Base-by-base conservation (phyloP, 2,329 filamentous ascomycete species). In the Ascochyta pisi region DNA sequence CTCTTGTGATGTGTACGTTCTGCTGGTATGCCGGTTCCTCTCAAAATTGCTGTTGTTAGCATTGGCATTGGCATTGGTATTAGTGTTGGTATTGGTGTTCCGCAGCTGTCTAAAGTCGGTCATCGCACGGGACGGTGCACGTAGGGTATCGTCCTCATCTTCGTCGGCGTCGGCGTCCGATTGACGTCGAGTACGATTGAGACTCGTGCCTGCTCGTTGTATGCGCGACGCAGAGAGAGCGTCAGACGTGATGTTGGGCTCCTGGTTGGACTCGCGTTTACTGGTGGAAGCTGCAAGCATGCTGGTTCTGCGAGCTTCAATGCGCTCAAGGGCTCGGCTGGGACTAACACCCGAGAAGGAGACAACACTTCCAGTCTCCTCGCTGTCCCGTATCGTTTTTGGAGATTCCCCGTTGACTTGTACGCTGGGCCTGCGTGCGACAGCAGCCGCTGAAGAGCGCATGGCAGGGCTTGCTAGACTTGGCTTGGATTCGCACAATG, bases 401-500 rank as follows among this genome's bases (percentile, higher is more conserved):
- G 72, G 71, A 26, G 71, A 74, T 22, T 75, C 73, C 35, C 72
- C 70, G 38, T 73, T 75, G 54, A 74, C 61, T 47, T 74, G 72
- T 12, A 75, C 65, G 38, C 72, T 75, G 6, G 71, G 66, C n/a
- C 72, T 66, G 27, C 73, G 71, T n/a, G 67, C 66, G 19, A 60
- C 60, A 3, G 62, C 47, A 31, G 63, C 58, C 27, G 66, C 58
- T n/a, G 63, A 62, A 0, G 63, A 60, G 50, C 72, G 57, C 26
- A 73, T 49, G 2, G 70, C 72, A 8, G 73, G 71, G 42, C 73
- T 74, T 39, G 65, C 51, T 12, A 71, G 45, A 42, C 50, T 64
- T 29, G 64, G 48, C 46, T 75, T 75, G 27, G 57, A 67, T 24
- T 81, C 79, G 61, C 77, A 79, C 13, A 99, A 79, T 0, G 92